Percentiles rank a stretch among this genome's conserved stretches.
Evolutionary conservation across 805 yeast species (phyloP).

Genomic region (Myxozyma sirexii): DNA sequence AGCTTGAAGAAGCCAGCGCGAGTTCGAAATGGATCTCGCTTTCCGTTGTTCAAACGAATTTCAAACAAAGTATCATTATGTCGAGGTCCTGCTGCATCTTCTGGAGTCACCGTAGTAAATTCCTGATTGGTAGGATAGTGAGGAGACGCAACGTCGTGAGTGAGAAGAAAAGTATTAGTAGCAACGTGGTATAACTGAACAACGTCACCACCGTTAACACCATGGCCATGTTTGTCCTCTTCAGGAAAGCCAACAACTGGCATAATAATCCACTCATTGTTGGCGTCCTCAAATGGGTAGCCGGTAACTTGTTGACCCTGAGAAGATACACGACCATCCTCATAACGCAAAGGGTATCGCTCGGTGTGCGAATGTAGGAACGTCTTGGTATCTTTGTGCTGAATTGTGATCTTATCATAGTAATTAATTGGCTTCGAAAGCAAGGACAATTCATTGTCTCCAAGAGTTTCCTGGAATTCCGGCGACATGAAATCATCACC

Average conservation of each 20-base stretch:
- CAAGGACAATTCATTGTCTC: slow-evolving; percentile 75
- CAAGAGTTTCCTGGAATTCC: slow-evolving; percentile 88
- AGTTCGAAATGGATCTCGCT: slow-evolving; percentile 61
- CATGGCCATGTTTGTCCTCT: slow-evolving; percentile 47
- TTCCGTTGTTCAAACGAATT: slow-evolving; percentile 62
- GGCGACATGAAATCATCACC: slow-evolving; percentile 96
- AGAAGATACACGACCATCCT: slow-evolving; percentile 93
- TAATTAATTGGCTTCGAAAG: slow-evolving; percentile 73
- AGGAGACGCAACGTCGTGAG: slow-evolving; percentile 98
- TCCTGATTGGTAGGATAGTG: slow-evolving; percentile 90
- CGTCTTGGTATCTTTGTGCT: slow-evolving; percentile 78
- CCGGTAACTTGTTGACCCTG: slow-evolving; percentile 94
- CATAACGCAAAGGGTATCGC: slow-evolving; percentile 86
- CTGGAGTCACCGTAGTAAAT: slow-evolving; percentile 72
- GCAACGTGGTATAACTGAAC: slow-evolving; percentile 79
- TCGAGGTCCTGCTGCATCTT: slow-evolving; percentile 56
- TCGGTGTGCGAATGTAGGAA: slow-evolving; percentile 79
- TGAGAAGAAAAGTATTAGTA: slow-evolving; percentile 75
- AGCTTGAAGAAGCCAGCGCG: slow-evolving; percentile 69
- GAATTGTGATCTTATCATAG: slow-evolving; percentile 73
- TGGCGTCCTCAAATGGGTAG: slow-evolving; percentile 51
- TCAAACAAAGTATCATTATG: slow-evolving; percentile 79
- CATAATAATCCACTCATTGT: slow-evolving; percentile 84
- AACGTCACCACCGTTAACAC: slow-evolving; percentile 69
- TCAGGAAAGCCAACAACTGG: slow-evolving; percentile 58